Base-by-base conservation (phyloP, 805 yeast genomes). In the Zygoascus bituminiphila region DNA sequence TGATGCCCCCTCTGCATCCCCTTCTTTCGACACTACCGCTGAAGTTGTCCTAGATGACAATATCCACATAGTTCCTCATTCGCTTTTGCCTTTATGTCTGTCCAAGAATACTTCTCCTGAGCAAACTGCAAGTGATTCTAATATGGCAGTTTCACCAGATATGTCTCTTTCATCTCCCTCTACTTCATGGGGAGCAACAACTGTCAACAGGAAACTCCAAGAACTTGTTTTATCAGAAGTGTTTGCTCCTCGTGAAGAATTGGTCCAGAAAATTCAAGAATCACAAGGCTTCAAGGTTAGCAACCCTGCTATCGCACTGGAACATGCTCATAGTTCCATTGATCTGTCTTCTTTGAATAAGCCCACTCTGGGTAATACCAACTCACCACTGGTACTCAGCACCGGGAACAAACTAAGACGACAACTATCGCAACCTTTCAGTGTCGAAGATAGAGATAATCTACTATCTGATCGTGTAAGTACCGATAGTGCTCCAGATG, bases 41-140 rank as follows among this genome's bases (percentile, higher is more conserved):
- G 96, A 88, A 60, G 98, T 91, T n/a, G 81, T 85, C 1, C 72
- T 91, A 29, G 89, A 88, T 62, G 98, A 91, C 60, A 91, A 91
- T 64, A 82, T 78, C 50, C 98, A 91, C 64, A 89, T 91, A 48
- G 82, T 91, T 26, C 96, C 98, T 0, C 83, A 82, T 48, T 81
- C 88, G 2, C 64, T 87, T 52, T 77, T 88, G 79, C 74, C 74
- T 51, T 82, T 78, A 58, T 75, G 85, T 4, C 55, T 68, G 3
- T 66, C 74, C 5, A 69, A 71, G 6, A 73, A 75, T 4, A 63
- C 70, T 21, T 61, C 69, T 8, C 53, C 51, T 17, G 46, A 44
- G 19, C 35, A 44, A 19, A 21, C 33, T 19, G 21, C 37, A 2
- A 42, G 21, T 17, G 29, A 35, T 4, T 7, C 25, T 7, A 37